These are phyloP conservation scores for Blastocystis sp. DNA, from an alignment of 352 stramenopile species.

Conservation along the genomic window DNA sequence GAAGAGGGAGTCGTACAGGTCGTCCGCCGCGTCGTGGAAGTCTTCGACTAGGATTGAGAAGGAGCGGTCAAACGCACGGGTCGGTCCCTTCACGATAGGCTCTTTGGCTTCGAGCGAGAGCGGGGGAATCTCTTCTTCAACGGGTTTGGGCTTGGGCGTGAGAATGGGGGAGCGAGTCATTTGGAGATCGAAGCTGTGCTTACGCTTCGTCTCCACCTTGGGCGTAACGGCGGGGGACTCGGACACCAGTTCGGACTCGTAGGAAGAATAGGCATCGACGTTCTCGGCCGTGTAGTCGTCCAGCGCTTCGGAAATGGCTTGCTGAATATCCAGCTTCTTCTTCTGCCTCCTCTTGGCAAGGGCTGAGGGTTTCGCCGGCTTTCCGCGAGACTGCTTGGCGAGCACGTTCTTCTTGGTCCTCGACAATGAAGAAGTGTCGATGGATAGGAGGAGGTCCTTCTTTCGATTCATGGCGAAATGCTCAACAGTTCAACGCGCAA, in stretches of 20 bases:
- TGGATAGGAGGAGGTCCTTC: too few relatives aligned
- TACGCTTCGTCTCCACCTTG: background rate
- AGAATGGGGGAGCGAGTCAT: conserved; percentile 7
- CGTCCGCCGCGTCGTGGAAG: background rate
- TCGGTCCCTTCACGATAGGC: background rate
- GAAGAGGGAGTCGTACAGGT: conserved; percentile 2
- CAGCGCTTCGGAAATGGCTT: conserved; percentile 39
- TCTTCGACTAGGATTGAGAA: background rate
- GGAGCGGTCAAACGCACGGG: background rate
- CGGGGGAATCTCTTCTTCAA: background rate
- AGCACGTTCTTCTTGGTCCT: too few relatives aligned
- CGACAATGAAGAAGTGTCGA: too few relatives aligned
- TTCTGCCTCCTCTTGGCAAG: background rate
- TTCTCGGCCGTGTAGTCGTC: conserved; percentile 42
- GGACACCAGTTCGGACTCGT: background rate
- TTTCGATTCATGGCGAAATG: too few relatives aligned
- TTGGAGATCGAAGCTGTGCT: conserved; percentile 37
- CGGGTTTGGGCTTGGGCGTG: background rate
- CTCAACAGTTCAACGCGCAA: too few relatives aligned
- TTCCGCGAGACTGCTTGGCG: too few relatives aligned
- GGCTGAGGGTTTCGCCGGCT: background rate
- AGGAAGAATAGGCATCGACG: conserved; percentile 20
- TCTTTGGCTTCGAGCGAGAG: too few relatives aligned
- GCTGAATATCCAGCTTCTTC: background rate
- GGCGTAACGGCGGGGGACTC: background rate